Evolutionary conservation across 805 yeast genomes (phyloP).

Genomic region (Hemisphaericaspora nanyangensis): DNA sequence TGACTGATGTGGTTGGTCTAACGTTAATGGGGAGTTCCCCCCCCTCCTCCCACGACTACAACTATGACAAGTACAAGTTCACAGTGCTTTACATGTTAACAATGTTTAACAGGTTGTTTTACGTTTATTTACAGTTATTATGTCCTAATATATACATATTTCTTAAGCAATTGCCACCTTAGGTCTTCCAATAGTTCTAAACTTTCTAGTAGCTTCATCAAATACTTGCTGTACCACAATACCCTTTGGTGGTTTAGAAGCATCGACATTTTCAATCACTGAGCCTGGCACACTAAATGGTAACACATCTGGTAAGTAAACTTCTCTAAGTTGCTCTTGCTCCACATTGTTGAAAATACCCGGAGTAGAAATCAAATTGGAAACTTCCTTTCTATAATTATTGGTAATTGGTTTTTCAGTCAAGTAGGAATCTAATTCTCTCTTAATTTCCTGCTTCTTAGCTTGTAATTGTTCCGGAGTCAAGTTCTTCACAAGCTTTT

Average conservation of each 20-base stretch:
- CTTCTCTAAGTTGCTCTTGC: conserved; percentile 39
- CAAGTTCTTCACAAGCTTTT: conserved; percentile 37
- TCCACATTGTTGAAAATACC: conserved; percentile 36
- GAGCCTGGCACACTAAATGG: conserved; percentile 47
- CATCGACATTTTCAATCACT: conserved; percentile 30
- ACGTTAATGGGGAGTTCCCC: too few species aligned
- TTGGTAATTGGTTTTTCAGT: conserved; percentile 23
- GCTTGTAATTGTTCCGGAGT: conserved; percentile 24
- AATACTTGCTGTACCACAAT: conserved; percentile 53
- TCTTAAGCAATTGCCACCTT: conserved; percentile 46
- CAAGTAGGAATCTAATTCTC: conserved; percentile 17
- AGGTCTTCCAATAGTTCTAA: conserved; percentile 53
- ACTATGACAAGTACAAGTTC: too few species aligned
- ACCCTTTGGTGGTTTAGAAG: conserved; percentile 45
- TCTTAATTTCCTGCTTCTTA: conserved; percentile 17
- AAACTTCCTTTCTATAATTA: conserved; percentile 39
- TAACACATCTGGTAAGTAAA: conserved; percentile 52
- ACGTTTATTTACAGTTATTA: too few species aligned
- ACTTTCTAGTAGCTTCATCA: conserved; percentile 51
- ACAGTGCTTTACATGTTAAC: too few species aligned
- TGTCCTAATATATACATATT: too few species aligned
- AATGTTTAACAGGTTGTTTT: too few species aligned
- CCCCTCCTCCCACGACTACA: too few species aligned
- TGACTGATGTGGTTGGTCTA: too few species aligned
- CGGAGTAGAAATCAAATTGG: conserved; percentile 39